Evolutionary conservation across 306 rosid species (phyloP).

Genomic region (Psophocarpus tetragonolobus): DNA sequence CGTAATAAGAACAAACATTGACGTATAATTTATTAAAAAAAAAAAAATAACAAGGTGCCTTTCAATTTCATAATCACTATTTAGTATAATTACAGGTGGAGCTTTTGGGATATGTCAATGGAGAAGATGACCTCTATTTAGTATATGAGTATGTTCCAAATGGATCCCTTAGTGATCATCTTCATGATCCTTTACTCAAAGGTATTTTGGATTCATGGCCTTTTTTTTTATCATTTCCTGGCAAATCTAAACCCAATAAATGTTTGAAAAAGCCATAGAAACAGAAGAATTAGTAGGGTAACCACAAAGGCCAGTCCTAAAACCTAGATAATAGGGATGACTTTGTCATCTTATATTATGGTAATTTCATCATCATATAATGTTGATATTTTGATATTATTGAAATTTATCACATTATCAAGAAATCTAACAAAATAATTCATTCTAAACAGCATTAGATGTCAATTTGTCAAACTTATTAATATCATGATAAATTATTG

Average conservation of each 20-base stretch:
- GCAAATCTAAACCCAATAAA: not conserved
- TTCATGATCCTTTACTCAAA: slow-evolving; percentile 66
- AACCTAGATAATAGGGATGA: not conserved
- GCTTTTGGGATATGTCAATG: slow-evolving; percentile 73
- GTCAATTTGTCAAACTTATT: no score
- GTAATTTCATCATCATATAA: not conserved
- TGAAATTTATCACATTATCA: no score
- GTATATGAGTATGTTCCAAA: slow-evolving; percentile 69
- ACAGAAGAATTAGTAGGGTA: not conserved
- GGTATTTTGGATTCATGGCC: slow-evolving; percentile 42
- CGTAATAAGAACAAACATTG: no score
- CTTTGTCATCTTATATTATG: not conserved
- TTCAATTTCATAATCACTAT: not conserved
- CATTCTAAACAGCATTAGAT: no score
- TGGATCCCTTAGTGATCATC: slow-evolving; percentile 74
- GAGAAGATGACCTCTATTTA: slow-evolving; percentile 73
- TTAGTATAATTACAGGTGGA: slow-evolving; percentile 84
- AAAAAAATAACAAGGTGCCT: no score
- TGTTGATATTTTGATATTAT: not conserved
- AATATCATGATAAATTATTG: no score
- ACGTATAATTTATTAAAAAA: no score
- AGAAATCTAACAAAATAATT: not conserved
- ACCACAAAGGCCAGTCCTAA: not conserved
- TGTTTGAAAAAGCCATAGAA: not conserved
- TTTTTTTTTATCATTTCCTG: not conserved